phyloP scores from a whole-genome alignment of 2,329 filamentous ascomycete genomes.

The Aspergillus sp. region DNA sequence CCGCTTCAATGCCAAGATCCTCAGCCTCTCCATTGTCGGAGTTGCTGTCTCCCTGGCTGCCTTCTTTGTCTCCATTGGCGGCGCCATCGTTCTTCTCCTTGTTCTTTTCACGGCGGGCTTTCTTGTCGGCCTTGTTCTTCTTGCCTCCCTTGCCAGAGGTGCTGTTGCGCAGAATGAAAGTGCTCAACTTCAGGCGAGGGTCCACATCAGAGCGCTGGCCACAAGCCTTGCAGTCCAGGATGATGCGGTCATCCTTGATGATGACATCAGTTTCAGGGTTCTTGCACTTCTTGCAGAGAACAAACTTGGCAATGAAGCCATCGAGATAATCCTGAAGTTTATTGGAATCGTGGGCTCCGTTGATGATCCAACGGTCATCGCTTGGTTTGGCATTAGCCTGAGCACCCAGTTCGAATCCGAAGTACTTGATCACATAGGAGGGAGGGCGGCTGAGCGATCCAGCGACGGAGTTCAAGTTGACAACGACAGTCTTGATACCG shows the following conservation, averaged over 20 bases:
- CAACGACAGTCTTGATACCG: constrained; percentile 97
- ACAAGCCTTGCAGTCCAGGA: constrained; percentile 97
- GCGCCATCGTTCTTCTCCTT: constrained; percentile 58
- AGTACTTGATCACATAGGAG: constrained; percentile 98
- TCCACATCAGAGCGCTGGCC: constrained; percentile 90
- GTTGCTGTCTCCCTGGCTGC: constrained; percentile 60
- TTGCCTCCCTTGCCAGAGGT: constrained; percentile 76
- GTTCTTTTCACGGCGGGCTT: constrained; percentile 69
- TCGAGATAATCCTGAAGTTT: constrained; percentile 98
- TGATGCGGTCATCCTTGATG: constrained; percentile 87
- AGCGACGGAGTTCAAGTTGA: constrained; percentile 92
- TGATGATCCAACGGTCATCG: constrained; percentile 99
- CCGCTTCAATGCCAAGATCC: constrained; percentile 61
- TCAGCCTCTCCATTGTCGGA: constrained; percentile 59
- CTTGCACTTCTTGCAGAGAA: constrained; percentile 99
- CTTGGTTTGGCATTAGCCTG: constrained; percentile 97
- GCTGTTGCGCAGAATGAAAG: constrained; percentile 95
- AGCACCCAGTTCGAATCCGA: constrained; percentile 95
- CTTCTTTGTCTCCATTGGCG: constrained; percentile 52
- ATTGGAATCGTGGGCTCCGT: constrained; percentile 87
- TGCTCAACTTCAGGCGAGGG: constrained; percentile 87
- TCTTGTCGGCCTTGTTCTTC: constrained; percentile 95
- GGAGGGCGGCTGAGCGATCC: constrained; percentile 86
- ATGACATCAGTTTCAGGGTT: constrained; percentile 96
- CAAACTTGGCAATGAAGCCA: constrained; percentile 97